A percentile compares a stretch with the other conserved stretches of the same genome.
phyloP scores from a whole-genome alignment of 1,284 basidiomycete genomes.

The Sparassis latifolia region DNA sequence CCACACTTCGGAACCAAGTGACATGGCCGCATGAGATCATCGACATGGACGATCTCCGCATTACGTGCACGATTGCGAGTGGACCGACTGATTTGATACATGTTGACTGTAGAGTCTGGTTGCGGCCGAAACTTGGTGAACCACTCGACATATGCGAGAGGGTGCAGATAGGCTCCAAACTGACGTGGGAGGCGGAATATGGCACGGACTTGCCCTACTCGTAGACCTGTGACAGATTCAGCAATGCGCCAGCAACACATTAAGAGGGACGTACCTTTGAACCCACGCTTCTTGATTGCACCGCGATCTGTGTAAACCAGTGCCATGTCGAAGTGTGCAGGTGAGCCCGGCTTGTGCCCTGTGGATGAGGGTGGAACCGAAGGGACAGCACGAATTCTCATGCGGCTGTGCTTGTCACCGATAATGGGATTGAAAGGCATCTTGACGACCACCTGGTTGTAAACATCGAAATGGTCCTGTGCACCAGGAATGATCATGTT shows the following conservation, averaged over 20 bases:
- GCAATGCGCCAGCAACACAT: neutral
- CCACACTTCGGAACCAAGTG: neutral
- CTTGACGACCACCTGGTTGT: neutral
- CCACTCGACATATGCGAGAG: slow-evolving; percentile 24
- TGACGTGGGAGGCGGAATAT: slow-evolving; percentile 1
- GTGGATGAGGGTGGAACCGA: neutral
- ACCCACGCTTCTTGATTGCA: neutral
- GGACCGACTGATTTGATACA: slow-evolving; percentile 9
- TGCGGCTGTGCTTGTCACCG: neutral
- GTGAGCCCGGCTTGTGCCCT: neutral
- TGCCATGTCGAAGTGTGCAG: neutral
- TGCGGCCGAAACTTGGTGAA: slow-evolving; percentile 10
- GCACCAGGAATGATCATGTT: neutral
- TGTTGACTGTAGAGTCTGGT: slow-evolving; percentile 7
- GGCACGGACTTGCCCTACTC: slow-evolving; percentile 1
- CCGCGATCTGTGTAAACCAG: neutral
- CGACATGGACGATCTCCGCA: neutral
- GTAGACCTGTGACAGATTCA: neutral
- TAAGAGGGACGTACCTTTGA: neutral
- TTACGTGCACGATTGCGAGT: neutral
- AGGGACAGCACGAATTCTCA: neutral
- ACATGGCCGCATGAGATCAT: neutral
- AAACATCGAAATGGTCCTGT: neutral
- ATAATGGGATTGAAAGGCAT: neutral
- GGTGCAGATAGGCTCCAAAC: neutral